Evolutionary conservation across 2,329 filamentous ascomycete species (phyloP).

Genomic region (Celoporthe dispersa): DNA sequence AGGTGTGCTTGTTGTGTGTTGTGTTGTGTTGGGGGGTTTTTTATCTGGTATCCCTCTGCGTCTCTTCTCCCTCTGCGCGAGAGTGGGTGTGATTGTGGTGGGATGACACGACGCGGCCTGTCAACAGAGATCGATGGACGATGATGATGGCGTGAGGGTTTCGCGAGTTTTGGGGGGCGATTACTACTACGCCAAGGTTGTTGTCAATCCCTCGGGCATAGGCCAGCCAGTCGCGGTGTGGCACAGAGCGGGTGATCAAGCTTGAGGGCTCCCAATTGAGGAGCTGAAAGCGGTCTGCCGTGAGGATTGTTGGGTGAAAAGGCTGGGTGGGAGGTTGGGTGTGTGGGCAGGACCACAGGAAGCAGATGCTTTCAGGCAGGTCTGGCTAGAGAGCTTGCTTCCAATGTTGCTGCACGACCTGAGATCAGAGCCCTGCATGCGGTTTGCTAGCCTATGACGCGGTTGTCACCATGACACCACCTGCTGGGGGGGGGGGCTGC

Average conservation of each 20-base stretch:
- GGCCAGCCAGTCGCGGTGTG: neutral
- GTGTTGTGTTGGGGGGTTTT: neutral
- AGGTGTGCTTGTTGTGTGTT: neutral
- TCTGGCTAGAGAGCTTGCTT: neutral
- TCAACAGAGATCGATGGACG: neutral
- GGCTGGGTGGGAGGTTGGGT: neutral
- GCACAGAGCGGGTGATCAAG: neutral
- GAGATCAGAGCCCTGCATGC: constrained; percentile 10
- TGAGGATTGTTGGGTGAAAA: neutral
- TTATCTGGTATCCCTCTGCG: neutral
- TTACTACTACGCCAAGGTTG: neutral
- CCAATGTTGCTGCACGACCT: neutral
- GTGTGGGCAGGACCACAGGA: neutral
- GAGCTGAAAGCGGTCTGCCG: neutral
- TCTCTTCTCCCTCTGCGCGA: neutral
- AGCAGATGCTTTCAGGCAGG: neutral
- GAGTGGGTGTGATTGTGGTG: neutral
- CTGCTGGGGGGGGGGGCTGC: neutral
- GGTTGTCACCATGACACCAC: neutral
- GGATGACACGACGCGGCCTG: neutral
- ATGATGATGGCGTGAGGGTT: neutral
- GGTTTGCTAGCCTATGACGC: constrained; percentile 23
- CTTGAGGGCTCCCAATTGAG: constrained; percentile 15
- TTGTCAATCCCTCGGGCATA: neutral
- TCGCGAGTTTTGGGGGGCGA: neutral